Conservation (phyloP, 306 rosid genomes). For the Rosa lucieae region DNA sequence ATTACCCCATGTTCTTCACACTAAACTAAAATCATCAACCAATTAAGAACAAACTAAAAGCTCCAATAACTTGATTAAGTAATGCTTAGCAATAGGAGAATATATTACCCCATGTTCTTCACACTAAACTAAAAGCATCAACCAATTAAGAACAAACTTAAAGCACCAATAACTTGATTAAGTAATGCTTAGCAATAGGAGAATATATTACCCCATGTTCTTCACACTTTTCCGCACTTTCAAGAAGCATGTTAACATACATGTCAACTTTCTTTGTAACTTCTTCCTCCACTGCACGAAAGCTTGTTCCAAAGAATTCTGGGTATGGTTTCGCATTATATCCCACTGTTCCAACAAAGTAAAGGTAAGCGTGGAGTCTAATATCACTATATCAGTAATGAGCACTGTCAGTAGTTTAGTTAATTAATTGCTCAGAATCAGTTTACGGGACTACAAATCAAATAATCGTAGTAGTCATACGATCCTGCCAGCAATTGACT, state of each 20-base stretch:
- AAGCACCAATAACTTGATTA: background rate
- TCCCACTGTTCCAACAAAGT: slow-evolving; percentile 57
- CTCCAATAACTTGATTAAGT: background rate
- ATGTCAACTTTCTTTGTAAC: slow-evolving; percentile 63
- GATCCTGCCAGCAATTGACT: no score
- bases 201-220: slow-evolving; percentile 49
- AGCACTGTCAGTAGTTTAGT: background rate
- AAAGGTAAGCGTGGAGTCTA: background rate
- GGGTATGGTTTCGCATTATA: slow-evolving; percentile 53
- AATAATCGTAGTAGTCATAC: background rate
- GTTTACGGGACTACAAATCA: background rate
- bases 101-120: slow-evolving; percentile 54
- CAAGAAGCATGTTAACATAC: slow-evolving; percentile 55
- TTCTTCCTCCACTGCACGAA: slow-evolving; percentile 71
- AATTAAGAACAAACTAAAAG: background rate
- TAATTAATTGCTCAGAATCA: background rate
- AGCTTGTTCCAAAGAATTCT: slow-evolving; percentile 54
- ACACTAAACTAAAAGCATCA: slow-evolving; percentile 14
- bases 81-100: slow-evolving; percentile 1
- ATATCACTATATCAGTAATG: background rate
- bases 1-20: no score
- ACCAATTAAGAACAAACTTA: background rate
- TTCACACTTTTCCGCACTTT: slow-evolving; percentile 49
- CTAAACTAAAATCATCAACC: background rate
- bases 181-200: background rate